Evolutionary conservation across 129 eudicot species (phyloP).

Genomic region (Mikania micrantha): DNA sequence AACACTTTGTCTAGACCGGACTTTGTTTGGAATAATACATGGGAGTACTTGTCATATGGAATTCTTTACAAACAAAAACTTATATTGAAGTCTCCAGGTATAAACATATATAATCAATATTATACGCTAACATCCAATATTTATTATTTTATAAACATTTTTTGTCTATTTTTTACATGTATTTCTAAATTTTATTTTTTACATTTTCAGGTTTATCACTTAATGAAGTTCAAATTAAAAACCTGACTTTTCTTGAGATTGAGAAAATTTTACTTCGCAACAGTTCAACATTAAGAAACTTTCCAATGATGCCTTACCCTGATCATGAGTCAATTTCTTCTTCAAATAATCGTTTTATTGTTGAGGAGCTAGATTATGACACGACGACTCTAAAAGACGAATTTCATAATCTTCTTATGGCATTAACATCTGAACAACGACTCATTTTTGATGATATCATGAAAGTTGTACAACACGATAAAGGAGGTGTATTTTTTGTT

Average conservation of each 20-base stretch:
- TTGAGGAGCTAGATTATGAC: neutral
- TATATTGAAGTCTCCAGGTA: neutral
- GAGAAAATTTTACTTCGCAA: neutral
- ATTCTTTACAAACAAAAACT: too few species aligned
- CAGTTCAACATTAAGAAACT: neutral
- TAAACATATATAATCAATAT: neutral
- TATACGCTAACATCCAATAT: too few species aligned
- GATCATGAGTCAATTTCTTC: neutral
- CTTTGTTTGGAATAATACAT: too few species aligned
- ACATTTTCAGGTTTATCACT: neutral
- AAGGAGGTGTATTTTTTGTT: neutral
- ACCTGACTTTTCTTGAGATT: neutral
- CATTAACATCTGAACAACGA: neutral
- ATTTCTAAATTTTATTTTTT: neutral
- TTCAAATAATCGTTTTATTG: neutral
- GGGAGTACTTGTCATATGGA: too few species aligned
- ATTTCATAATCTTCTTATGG: neutral
- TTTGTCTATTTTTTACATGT: neutral
- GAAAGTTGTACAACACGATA: neutral
- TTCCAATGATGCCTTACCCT: neutral
- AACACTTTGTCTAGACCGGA: too few species aligned
- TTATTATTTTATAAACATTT: too few species aligned
- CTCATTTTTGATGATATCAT: neutral
- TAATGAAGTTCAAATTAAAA: neutral
- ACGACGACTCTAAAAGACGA: neutral